Base-by-base conservation (phyloP, 306 rosid species). In the Astragalus membranaceus region DNA sequence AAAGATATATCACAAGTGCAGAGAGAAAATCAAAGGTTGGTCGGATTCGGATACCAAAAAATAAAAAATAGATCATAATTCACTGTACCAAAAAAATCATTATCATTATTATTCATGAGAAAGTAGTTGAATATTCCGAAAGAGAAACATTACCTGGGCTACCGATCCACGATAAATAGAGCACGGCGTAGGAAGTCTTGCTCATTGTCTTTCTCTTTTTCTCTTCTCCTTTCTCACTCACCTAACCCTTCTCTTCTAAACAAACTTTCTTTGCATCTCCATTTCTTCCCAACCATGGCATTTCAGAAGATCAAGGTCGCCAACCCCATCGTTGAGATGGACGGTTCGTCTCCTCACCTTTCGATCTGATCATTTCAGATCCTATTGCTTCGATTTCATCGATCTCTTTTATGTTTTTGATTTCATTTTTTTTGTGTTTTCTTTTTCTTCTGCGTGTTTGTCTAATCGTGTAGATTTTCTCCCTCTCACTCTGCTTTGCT, bases 311-410 rank as follows among this genome's bases (percentile, higher is more conserved):
- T 94, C 95, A 88, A 80, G 77, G 99, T 94, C 10, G 78, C 83
- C 62, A 94, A 91, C 65, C 97, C 99, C 87, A 88, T 94, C 92
- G 99, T 90, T 36, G 99, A 94, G 91, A 88, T 94, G 99, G 99
- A 94, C 78, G 97, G 99, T 94, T 36, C 16, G 88, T 64, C 26
- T 16, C 72, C 49, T 42, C 42, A 5, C 39, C 36, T 5, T 58
- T 42, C 65, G 70, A 65, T 66, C 74, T 4, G 58, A 72, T 65
- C 64, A 47, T 0, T 16, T 42, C 66, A 20, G 41, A 64, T 47
- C 52, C 2, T 4, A 10, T 55, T 42, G 1, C 2, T 5, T 30
- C 70, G 43, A 9, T 74, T 32, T 35, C 6, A 23, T 41, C 20
- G 20, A 47, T 63, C 60, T 50, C 11, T 29, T 33, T 10, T 33